Evolutionary conservation across 2,329 filamentous ascomycete genomes (phyloP).

Genomic region (Chrysosporium queenslandicum): DNA sequence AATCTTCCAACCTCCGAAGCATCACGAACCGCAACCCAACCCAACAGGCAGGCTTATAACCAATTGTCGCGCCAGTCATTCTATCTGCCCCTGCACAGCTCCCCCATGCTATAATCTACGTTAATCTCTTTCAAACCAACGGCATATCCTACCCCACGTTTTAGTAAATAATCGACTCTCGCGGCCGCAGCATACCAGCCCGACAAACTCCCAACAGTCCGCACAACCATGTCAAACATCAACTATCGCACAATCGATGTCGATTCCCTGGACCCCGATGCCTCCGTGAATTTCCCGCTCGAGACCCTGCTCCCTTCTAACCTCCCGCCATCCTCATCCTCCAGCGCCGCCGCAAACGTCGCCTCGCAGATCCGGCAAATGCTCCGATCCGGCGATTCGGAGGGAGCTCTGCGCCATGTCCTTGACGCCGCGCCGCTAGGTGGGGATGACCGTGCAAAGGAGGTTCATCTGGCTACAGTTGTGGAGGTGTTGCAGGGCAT

Average conservation of each 20-base stretch:
- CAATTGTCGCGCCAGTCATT: not conserved
- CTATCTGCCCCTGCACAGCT: not conserved
- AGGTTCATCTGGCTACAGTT: constrained; percentile 76
- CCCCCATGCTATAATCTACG: not conserved
- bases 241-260: constrained; percentile 87
- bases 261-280: constrained; percentile 82
- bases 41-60: not conserved
- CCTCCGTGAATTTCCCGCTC: constrained; percentile 81
- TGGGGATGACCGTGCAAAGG: constrained; percentile 50
- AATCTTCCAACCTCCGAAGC: not conserved
- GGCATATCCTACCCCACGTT: not conserved
- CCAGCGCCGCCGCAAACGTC: constrained; percentile 67
- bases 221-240: constrained; percentile 32
- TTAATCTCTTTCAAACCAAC: not conserved
- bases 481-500: constrained; percentile 92
- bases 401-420: constrained; percentile 74
- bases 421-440: constrained; percentile 72
- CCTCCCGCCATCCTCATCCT: constrained; percentile 56
- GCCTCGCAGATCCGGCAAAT: constrained; percentile 77
- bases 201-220: not conserved
- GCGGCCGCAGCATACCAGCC: not conserved
- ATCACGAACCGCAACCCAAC: not conserved
- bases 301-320: constrained; percentile 69
- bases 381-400: constrained; percentile 72
- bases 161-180: too few relatives aligned